phyloP scores from a whole-genome alignment of 306 rosid genomes.

The Vigna hirtella region DNA sequence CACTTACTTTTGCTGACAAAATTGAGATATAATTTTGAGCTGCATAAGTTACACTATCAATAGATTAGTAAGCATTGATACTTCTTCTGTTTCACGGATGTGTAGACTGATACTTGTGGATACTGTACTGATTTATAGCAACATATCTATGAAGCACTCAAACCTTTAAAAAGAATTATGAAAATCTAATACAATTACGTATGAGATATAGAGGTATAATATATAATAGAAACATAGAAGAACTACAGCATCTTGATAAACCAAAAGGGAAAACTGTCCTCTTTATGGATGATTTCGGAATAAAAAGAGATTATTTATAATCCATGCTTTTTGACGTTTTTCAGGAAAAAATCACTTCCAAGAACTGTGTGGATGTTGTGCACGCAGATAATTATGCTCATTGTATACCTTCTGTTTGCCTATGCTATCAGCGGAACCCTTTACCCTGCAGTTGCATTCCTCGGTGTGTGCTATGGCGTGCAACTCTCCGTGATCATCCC shows the following conservation, averaged over 20 bases:
- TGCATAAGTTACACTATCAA: constrained; percentile 21
- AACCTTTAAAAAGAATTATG: background rate
- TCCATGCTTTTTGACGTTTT: constrained; percentile 10
- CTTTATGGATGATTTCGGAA: background rate
- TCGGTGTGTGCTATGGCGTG: constrained; percentile 73
- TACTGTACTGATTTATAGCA: background rate
- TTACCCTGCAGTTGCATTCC: constrained; percentile 63
- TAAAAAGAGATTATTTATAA: background rate
- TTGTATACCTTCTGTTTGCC: constrained; percentile 72
- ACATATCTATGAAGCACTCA: background rate
- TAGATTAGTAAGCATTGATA: background rate
- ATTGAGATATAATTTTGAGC: background rate
- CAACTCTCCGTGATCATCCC: constrained; percentile 82
- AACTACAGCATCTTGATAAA: background rate
- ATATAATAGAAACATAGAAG: background rate
- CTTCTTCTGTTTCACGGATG: background rate
- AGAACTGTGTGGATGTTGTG: constrained; percentile 74
- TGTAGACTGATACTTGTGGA: background rate
- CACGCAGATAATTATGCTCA: constrained; percentile 68
- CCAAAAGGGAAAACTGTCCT: background rate
- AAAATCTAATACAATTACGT: background rate
- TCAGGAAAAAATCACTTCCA: constrained; percentile 70
- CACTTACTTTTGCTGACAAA: constrained; percentile 18
- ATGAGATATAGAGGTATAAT: background rate
- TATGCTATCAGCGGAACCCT: constrained; percentile 67